Conservation (phyloP, 2,329 filamentous ascomycete species). For the Aspergillus japonicus region DNA sequence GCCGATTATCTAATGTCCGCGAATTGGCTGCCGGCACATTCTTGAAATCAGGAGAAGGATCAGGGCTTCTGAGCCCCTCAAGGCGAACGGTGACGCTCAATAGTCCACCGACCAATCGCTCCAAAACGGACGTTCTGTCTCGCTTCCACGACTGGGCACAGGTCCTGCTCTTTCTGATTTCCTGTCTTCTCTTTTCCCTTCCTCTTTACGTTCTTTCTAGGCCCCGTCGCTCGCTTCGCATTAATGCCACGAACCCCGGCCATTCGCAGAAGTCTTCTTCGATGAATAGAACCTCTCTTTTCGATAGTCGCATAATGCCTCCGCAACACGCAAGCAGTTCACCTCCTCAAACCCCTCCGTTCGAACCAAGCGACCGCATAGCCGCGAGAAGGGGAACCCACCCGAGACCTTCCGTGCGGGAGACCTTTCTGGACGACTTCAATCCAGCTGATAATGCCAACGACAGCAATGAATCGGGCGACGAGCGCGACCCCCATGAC, state of each 20-base stretch:
- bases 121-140: not conserved
- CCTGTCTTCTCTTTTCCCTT: not conserved
- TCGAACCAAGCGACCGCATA: conserved; percentile 34
- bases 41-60: not conserved
- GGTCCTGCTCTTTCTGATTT: not conserved
- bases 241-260: conserved; percentile 7
- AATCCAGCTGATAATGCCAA: conserved; percentile 33
- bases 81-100: not conserved
- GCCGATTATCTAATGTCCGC: not conserved
- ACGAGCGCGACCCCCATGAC: conserved; percentile 63
- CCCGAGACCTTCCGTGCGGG: conserved; percentile 37
- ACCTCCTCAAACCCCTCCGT: conserved; percentile 43
- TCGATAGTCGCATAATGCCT: conserved; percentile 26
- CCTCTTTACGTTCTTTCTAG: not conserved
- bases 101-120: not conserved
- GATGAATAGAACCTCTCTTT: conserved; percentile 17
- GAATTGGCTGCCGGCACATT: not conserved
- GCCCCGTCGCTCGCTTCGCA: not conserved
- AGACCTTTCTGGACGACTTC: conserved; percentile 42
- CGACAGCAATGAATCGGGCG: conserved; percentile 37
- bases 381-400: conserved; percentile 29
- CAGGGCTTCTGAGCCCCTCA: not conserved
- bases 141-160: not conserved
- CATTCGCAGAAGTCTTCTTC: not conserved
- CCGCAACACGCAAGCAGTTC: conserved; percentile 32